phyloP scores from a whole-genome alignment of 805 yeast genomes.

The Candida maltosa region DNA sequence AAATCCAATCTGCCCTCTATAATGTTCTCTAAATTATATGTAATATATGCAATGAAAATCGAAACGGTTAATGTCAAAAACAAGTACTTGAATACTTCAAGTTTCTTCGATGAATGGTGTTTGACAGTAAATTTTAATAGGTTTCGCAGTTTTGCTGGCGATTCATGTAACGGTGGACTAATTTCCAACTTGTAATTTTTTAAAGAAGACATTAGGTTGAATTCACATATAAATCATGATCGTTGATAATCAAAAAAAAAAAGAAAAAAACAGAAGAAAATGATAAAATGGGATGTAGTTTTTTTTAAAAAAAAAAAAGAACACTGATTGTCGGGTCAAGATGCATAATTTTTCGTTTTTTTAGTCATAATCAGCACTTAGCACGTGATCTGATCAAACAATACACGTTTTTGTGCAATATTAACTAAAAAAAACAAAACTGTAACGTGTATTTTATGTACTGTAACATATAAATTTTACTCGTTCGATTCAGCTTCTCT shows the following conservation, averaged over 20 bases:
- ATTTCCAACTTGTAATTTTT: constrained; percentile 29
- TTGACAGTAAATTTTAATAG: constrained; percentile 17
- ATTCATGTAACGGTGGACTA: constrained; percentile 14
- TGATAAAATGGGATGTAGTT: no score
- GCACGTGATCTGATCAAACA: no score
- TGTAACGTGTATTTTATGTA: no score
- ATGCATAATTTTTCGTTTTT: no score
- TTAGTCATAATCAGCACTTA: no score
- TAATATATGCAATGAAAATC: constrained; percentile 1
- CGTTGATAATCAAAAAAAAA: neutral
- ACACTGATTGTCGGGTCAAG: no score
- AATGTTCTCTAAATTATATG: neutral
- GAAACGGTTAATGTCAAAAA: constrained; percentile 5
- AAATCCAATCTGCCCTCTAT: neutral
- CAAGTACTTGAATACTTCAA: constrained; percentile 6
- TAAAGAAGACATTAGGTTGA: constrained; percentile 21
- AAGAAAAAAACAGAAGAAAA: no score
- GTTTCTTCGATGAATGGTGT: constrained; percentile 5
- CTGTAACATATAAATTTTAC: no score
- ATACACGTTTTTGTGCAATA: no score
- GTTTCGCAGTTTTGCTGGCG: constrained; percentile 9
- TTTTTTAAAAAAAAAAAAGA: no score
- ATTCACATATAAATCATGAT: constrained; percentile 12
- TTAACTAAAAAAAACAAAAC: no score
- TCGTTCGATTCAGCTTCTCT: constrained; percentile 7